Base-by-base conservation (phyloP, 768 basidiomycete genomes). In the Serendipita vermifera region DNA sequence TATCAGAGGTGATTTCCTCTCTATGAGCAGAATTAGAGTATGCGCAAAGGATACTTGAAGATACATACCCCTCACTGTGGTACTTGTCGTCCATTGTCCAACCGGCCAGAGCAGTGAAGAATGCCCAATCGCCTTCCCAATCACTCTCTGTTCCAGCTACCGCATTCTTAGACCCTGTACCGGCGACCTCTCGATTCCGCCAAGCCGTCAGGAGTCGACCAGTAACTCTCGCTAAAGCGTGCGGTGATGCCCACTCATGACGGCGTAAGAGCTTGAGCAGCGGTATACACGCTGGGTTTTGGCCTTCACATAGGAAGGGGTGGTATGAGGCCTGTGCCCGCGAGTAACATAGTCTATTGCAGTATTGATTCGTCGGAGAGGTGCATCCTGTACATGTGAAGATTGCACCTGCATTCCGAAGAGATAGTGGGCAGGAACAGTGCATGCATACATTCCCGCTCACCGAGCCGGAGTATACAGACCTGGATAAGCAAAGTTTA, bases 1-100 rank as follows among this genome's bases (percentile, higher is more conserved):
- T n/a, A n/a, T n/a, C n/a, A n/a, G n/a, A n/a, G n/a, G n/a, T n/a
- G n/a, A n/a, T n/a, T n/a, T n/a, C n/a, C n/a, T n/a, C n/a, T n/a
- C n/a, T n/a, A n/a, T n/a, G n/a, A n/a, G n/a, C n/a, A n/a, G n/a
- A n/a, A n/a, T n/a, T n/a, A n/a, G n/a, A n/a, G n/a, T n/a, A n/a
- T n/a, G n/a, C n/a, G n/a, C n/a, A n/a, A n/a, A n/a, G n/a, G n/a
- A n/a, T n/a, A n/a, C n/a, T n/a, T n/a, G n/a, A n/a, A n/a, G n/a
- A n/a, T n/a, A n/a, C n/a, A n/a, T n/a, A n/a, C n/a, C n/a, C 77
- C 58, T 75, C 76, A 61, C 74, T 71, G 60, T 74, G 74, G 53
- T 74, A 72, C 56, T 81, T 69, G 38, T 87, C 82, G 66, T 87
- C 83, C 77, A 90, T 78, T 17, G 83, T 82, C 54, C 91, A 71